phyloP scores from a whole-genome alignment of 768 basidiomycete species.

The Lactarius sanguifluus region DNA sequence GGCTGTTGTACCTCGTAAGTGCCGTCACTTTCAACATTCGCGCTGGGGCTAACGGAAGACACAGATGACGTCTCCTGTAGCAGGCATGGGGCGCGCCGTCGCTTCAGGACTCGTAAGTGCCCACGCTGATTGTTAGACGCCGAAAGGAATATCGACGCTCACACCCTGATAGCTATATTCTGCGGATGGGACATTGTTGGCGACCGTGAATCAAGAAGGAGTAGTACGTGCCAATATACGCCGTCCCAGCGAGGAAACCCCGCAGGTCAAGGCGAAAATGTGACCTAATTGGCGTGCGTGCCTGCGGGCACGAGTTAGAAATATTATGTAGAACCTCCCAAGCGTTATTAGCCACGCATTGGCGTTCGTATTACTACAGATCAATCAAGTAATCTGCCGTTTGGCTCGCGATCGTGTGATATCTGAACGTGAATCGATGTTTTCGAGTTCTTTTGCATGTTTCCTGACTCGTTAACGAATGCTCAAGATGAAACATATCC shows the following conservation, averaged over 20 bases:
- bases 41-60: too few relatives aligned
- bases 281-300: slow-evolving; percentile 2
- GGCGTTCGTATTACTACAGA: not conserved
- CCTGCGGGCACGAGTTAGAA: not conserved
- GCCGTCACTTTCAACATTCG: not conserved
- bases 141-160: not conserved
- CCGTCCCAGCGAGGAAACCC: slow-evolving; percentile 1
- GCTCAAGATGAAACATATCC: slow-evolving; percentile 61
- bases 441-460: not conserved
- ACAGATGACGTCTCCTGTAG: slow-evolving; percentile 17
- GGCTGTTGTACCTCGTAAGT: slow-evolving; percentile 75
- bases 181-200: slow-evolving; percentile 23
- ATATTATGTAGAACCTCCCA: not conserved
- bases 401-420: not conserved
- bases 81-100: slow-evolving; percentile 18
- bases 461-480: slow-evolving; percentile 32
- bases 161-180: slow-evolving; percentile 22
- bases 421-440: not conserved
- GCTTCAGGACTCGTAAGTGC: slow-evolving; percentile 22
- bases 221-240: slow-evolving; percentile 22
- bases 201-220: slow-evolving; percentile 27
- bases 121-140: not conserved
- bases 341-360: not conserved
- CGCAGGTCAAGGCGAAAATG: slow-evolving; percentile 23
- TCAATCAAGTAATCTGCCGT: not conserved